phyloP scores from a whole-genome alignment of 768 basidiomycete species.

The Neoboletus magnificus region DNA sequence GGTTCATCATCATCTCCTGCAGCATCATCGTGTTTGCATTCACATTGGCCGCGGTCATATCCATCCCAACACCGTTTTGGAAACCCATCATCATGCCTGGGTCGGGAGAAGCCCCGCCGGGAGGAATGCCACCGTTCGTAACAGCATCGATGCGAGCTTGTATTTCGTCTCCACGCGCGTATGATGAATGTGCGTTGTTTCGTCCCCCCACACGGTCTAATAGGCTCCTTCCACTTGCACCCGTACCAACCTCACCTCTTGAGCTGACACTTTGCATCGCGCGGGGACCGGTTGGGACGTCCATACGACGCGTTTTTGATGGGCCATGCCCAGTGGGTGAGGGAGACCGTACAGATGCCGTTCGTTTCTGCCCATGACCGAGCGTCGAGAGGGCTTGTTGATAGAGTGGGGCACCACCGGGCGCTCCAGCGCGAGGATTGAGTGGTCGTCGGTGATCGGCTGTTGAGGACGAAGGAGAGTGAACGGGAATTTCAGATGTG shows the following conservation, averaged over 20 bases:
- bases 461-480: conserved; percentile 15
- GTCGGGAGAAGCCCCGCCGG: conserved; percentile 29
- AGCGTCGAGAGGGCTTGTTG: conserved; percentile 74
- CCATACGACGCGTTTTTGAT: conserved; percentile 68
- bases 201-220: conserved; percentile 77
- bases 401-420: conserved; percentile 47
- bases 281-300: conserved; percentile 81
- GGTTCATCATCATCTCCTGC: conserved; percentile 89
- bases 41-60: conserved; percentile 45
- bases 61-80: conserved; percentile 44
- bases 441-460: conserved; percentile 35
- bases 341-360: conserved; percentile 61
- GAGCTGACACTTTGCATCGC: conserved; percentile 55
- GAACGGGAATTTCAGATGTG: conserved; percentile 28
- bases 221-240: conserved; percentile 54
- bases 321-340: conserved; percentile 62
- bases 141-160: conserved; percentile 80
- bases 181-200: conserved; percentile 33
- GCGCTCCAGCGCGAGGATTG: conserved; percentile 41
- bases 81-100: conserved; percentile 44
- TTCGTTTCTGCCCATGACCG: conserved; percentile 53
- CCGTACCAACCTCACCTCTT: conserved; percentile 15
- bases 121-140: conserved; percentile 48
- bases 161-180: conserved; percentile 58
- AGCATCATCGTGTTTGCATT: conserved; percentile 67